Evolutionary conservation across 805 yeast genomes (phyloP).

Genomic region (Suhomyces tanzawaensis): DNA sequence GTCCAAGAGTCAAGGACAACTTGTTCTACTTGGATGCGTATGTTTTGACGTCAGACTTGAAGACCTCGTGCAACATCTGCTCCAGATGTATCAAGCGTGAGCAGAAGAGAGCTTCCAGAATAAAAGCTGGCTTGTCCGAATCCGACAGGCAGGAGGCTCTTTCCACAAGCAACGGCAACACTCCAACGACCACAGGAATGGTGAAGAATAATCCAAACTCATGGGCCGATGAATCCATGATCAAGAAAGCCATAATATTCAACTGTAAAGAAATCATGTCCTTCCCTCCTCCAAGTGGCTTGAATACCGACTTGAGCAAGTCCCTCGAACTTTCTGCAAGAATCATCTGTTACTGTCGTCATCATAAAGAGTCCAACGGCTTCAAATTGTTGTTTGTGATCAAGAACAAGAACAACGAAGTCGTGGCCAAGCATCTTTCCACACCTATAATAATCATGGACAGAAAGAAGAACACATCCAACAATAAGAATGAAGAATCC

Average conservation of each 20-base stretch:
- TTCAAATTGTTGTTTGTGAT: slow-evolving; percentile 70
- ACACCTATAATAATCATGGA: slow-evolving; percentile 89
- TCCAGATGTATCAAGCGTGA: slow-evolving; percentile 88
- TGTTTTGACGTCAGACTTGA: slow-evolving; percentile 60
- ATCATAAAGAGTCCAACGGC: slow-evolving; percentile 86
- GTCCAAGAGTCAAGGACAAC: slow-evolving; percentile 43
- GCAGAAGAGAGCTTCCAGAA: slow-evolving; percentile 87
- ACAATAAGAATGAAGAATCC: slow-evolving; percentile 17
- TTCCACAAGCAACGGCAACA: slow-evolving; percentile 3
- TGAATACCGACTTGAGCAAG: slow-evolving; percentile 30
- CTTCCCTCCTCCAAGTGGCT: slow-evolving; percentile 59
- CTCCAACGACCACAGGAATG: slow-evolving; percentile 20
- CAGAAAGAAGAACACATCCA: slow-evolving; percentile 65
- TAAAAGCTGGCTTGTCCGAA: slow-evolving; percentile 59
- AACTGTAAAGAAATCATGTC: slow-evolving; percentile 87
- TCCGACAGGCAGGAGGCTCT: slow-evolving; percentile 10
- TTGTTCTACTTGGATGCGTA: slow-evolving; percentile 72
- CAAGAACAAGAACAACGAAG: slow-evolving; percentile 55
- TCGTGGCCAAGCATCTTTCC: slow-evolving; percentile 71
- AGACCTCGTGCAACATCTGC: slow-evolving; percentile 69
- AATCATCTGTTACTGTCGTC: slow-evolving; percentile 93
- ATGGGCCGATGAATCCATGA: slow-evolving; percentile 72
- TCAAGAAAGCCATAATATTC: slow-evolving; percentile 82
- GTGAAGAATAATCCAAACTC: slow-evolving; percentile 57
- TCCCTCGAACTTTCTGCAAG: slow-evolving; percentile 60